A percentile compares a stretch with the other conserved stretches of the same genome.
These are phyloP conservation scores for Roridomyces roridus DNA, from an alignment of 768 basidiomycete genomes.

Conservation along the genomic window DNA sequence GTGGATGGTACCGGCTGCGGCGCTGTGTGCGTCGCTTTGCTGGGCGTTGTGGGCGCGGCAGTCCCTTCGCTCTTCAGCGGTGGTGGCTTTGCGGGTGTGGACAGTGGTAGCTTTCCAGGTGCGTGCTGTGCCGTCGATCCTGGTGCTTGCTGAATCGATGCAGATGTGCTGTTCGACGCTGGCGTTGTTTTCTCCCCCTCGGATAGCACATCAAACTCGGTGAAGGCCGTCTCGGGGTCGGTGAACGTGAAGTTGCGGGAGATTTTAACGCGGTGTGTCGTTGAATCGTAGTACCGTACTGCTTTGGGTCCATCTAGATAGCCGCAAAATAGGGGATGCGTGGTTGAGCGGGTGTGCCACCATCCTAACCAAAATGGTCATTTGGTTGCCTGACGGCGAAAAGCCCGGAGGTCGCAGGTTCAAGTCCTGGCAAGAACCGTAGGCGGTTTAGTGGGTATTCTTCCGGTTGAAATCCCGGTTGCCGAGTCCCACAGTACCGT, in stretches of 20 bases:
- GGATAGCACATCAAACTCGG: constrained; percentile 4
- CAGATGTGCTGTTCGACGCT: background rate
- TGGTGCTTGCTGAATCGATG: background rate
- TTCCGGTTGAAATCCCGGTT: too few species aligned
- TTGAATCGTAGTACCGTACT: constrained; percentile 18
- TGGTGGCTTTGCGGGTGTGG: background rate
- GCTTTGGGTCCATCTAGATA: background rate
- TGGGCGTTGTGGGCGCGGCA: too few species aligned
- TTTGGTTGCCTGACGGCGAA: too few species aligned
- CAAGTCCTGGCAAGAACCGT: too few species aligned
- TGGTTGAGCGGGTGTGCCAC: too few species aligned
- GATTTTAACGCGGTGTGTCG: background rate
- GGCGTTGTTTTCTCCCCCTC: constrained; percentile 6
- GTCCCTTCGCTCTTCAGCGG: too few species aligned
- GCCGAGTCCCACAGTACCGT: too few species aligned
- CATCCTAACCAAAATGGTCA: too few species aligned
- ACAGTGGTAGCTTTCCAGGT: background rate
- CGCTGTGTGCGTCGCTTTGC: background rate
- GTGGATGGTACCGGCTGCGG: background rate
- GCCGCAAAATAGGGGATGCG: constrained; percentile 18
- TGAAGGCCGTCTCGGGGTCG: background rate
- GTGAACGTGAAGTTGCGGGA: background rate
- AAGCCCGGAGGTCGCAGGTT: too few species aligned
- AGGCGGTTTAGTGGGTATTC: too few species aligned
- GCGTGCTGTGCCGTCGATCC: background rate